A percentile compares a stretch with the other conserved stretches of the same genome.
Conservation (phyloP, 208 protist genomes). For the Acanthamoeba lenticulata region DNA sequence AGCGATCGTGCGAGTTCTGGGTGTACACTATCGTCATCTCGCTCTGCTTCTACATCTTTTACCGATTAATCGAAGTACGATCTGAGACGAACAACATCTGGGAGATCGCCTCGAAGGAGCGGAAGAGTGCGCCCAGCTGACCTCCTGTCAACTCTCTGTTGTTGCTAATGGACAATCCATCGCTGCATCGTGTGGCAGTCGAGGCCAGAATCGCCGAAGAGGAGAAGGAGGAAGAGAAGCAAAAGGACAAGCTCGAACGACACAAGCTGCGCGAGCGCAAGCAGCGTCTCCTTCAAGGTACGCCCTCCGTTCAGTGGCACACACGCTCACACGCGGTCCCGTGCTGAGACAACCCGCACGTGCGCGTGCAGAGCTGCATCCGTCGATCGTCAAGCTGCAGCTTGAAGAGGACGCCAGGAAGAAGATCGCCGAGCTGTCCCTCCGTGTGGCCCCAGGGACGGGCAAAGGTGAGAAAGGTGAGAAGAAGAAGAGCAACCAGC, state of each 20-base stretch:
- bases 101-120: neutral
- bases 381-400: neutral
- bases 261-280: neutral
- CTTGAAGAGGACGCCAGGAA: neutral
- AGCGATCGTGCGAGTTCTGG: neutral
- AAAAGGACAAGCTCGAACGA: conserved; percentile 6
- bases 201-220: neutral
- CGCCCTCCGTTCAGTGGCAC: neutral
- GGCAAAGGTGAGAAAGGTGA: neutral
- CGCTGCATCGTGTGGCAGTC: no score
- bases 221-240: conserved; percentile 9
- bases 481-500: neutral
- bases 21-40: neutral
- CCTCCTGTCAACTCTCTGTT: neutral
- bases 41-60: conserved; percentile 5
- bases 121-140: neutral
- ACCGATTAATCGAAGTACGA: neutral
- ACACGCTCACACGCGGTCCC: neutral
- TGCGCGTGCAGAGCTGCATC: neutral
- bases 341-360: no score
- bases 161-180: neutral
- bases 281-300: neutral
- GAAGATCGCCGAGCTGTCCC: neutral
- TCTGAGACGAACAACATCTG: neutral
- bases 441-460: no score